Conservation (phyloP, 768 basidiomycete species). For the Filobasidium wieringae region DNA sequence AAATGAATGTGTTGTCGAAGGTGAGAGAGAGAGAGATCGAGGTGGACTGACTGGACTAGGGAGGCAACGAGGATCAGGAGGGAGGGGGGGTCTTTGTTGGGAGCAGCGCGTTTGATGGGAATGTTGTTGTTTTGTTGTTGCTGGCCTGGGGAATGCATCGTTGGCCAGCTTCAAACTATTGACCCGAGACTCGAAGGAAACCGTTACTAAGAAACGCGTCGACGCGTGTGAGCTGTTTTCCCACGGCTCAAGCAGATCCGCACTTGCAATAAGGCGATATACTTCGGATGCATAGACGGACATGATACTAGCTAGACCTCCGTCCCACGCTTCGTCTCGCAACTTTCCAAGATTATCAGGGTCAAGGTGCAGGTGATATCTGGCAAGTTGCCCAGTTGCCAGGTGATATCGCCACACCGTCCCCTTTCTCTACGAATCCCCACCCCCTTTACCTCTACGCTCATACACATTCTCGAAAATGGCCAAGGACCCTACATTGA, state of each 20-base stretch:
- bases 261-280: no score
- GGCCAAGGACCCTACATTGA: slow-evolving; percentile 26
- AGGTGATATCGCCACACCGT: no score
- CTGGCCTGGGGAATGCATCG: not conserved
- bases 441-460: not conserved
- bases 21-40: not conserved
- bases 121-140: not conserved
- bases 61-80: not conserved
- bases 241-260: not conserved
- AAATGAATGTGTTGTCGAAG: not conserved
- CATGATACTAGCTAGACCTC: no score
- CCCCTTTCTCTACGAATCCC: not conserved
- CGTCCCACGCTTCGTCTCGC: no score
- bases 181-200: not conserved
- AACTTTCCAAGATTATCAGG: no score
- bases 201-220: not conserved
- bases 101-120: not conserved
- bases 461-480: slow-evolving; percentile 10
- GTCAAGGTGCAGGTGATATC: no score
- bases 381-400: no score
- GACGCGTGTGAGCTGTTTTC: not conserved
- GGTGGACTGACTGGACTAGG: not conserved
- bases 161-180: not conserved
- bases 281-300: no score
- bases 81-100: not conserved